Evolutionary conservation across 1,284 basidiomycete species (phyloP), one percentile per base, ranked within the genome.

Genomic region (Lentinula novae-zelandiae): DNA sequence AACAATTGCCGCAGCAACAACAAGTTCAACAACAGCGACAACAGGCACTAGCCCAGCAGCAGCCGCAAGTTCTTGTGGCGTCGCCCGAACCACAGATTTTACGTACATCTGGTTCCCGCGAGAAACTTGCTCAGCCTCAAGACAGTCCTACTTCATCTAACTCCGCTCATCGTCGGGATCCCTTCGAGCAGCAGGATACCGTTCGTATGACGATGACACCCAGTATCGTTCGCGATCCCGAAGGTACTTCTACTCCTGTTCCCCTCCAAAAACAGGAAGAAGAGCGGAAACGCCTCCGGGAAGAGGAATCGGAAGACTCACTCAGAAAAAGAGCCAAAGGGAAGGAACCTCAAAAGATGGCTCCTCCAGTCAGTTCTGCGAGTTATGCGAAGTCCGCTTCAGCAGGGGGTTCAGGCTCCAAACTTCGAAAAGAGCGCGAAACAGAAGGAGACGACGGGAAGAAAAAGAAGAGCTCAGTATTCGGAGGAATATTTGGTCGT

Each of bases 201-300:
- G 80, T 82, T 60, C 87, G 91, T 66, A 78, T 93, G 60, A 87
- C 86, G 1, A 87, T 83, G 55, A 95, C 92, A 0, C 93, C 93
- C 1, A 76, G 82, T 1, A 86, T 95, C 42, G 89, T 86, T 12
- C 83, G 86, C 8, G 84, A 84, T 17, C 72, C 75, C 5, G 66
- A 63, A n/a, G 38, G 40, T 31, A 36, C 39, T 34, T 2, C 65
- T 81, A 22, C 71, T 79, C 17, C 77, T 80, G 72, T 82, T 68
- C 77, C 79, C 61, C 78, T 78, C 54, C 77, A 80, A 64, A 48
- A 64, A 33, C 71, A 76, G 33, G 82, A 88, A 42, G 83, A 87
- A 36, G 81, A 85, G 33, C 74, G 77, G 54, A 86, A 87, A 68
- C 79, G 83, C 48, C 70, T 75, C 4, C 76, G 85, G 12, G 87